Evolutionary conservation across 306 rosid species (phyloP).

Genomic region (Casuarina cunninghamiana): DNA sequence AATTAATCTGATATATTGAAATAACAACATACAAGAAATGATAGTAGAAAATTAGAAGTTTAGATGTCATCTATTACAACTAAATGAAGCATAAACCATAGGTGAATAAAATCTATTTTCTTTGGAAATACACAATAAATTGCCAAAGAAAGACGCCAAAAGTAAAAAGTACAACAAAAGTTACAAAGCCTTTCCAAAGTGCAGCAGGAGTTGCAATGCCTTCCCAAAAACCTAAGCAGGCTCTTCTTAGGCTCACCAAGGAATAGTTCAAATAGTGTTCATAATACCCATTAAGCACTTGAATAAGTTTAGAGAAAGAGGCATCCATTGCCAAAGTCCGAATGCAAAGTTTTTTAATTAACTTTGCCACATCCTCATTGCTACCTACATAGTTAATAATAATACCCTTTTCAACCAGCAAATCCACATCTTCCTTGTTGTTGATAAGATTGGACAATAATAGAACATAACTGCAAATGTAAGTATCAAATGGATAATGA

Average conservation of each 20-base stretch:
- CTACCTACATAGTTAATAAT: slow-evolving; percentile 23
- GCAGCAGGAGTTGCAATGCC: slow-evolving; percentile 17
- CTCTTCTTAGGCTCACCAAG: slow-evolving; percentile 20
- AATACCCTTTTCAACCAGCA: slow-evolving; percentile 22
- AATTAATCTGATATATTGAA: too few relatives aligned
- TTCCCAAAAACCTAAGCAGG: too few relatives aligned
- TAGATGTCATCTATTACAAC: too few relatives aligned
- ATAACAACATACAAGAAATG: too few relatives aligned
- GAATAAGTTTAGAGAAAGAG: neutral
- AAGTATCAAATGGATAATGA: slow-evolving; percentile 4
- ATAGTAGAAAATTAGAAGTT: too few relatives aligned
- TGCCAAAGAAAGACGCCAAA: too few relatives aligned
- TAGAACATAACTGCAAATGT: slow-evolving; percentile 27
- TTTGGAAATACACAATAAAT: too few relatives aligned
- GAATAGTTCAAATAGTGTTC: slow-evolving; percentile 7
- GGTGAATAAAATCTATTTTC: too few relatives aligned
- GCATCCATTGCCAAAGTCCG: neutral
- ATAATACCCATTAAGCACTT: neutral
- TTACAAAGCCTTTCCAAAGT: slow-evolving; percentile 35
- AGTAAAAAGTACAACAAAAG: neutral
- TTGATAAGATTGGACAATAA: slow-evolving; percentile 24
- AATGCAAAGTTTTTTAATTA: slow-evolving; percentile 15
- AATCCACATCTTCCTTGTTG: slow-evolving; percentile 24
- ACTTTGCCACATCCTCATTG: slow-evolving; percentile 3
- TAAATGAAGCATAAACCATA: too few relatives aligned